Evolutionary conservation across 139 green algal species (phyloP).

Genomic region (Closterium sp.): DNA sequence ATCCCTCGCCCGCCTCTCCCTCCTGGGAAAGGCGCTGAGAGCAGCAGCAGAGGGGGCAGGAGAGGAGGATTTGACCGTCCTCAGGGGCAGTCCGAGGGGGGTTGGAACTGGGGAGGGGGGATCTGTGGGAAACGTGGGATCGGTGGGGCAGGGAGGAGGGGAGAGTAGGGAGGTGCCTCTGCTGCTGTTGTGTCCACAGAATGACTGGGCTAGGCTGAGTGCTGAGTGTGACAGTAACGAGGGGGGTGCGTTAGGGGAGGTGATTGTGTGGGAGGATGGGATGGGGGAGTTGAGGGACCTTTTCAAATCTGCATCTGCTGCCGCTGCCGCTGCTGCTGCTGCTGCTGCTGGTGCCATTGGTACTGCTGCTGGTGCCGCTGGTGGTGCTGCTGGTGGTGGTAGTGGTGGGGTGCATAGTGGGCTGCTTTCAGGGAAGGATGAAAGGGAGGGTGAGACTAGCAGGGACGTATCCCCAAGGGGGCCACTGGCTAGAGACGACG

Average conservation of each 20-base stretch:
- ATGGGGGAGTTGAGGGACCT: neutral
- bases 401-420: neutral
- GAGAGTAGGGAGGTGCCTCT: neutral
- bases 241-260: neutral
- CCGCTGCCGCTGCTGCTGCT: neutral
- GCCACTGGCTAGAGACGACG: too few species aligned
- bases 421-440: neutral
- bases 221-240: neutral
- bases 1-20: neutral
- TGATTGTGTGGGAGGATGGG: neutral
- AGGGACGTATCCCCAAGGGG: too few species aligned
- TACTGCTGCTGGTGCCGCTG: neutral
- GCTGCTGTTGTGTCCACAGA: neutral
- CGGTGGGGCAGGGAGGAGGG: neutral
- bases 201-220: neutral
- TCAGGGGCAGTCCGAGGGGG: neutral
- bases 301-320: neutral
- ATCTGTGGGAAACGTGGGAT: neutral
- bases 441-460: too few species aligned
- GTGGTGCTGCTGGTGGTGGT: neutral
- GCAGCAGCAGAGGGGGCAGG: neutral
- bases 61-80: neutral
- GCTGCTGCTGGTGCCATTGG: neutral
- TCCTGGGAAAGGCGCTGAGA: neutral
- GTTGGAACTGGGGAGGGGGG: neutral